Conservation (phyloP, 2,329 filamentous ascomycete genomes). For the Colletotrichum falcatum region DNA sequence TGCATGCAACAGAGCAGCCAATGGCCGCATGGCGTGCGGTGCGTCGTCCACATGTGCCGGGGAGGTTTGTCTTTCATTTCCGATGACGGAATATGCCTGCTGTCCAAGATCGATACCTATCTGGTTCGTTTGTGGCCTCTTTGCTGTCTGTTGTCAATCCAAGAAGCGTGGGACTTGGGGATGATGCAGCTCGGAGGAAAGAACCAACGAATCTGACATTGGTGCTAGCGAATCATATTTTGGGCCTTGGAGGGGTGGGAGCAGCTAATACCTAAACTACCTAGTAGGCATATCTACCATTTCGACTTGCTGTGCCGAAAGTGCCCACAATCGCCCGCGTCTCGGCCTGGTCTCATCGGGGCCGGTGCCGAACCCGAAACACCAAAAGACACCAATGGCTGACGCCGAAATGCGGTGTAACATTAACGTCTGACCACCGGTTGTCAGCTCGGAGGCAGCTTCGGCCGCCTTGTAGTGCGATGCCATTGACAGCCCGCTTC, state of each 20-base stretch:
- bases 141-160: too few species aligned
- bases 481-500: neutral
- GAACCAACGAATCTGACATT: slow-evolving; percentile 33
- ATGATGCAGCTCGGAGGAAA: slow-evolving; percentile 26
- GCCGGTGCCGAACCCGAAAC: slow-evolving; percentile 16
- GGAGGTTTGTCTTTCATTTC: neutral
- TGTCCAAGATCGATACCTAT: too few species aligned
- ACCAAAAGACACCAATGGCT: neutral
- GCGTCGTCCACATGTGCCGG: neutral
- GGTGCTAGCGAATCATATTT: neutral
- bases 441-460: neutral
- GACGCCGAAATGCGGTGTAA: neutral
- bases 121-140: neutral
- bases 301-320: neutral
- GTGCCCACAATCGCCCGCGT: slow-evolving; percentile 30
- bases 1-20: neutral
- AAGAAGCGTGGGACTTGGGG: neutral
- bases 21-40: neutral
- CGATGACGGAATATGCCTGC: neutral
- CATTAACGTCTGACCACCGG: neutral
- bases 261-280: too few species aligned
- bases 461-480: too few species aligned
- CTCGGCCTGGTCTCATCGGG: slow-evolving; percentile 11
- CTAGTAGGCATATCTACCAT: too few species aligned
- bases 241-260: neutral